Evolutionary conservation across 306 rosid species (phyloP).

Genomic region (Cicer cuneatum): DNA sequence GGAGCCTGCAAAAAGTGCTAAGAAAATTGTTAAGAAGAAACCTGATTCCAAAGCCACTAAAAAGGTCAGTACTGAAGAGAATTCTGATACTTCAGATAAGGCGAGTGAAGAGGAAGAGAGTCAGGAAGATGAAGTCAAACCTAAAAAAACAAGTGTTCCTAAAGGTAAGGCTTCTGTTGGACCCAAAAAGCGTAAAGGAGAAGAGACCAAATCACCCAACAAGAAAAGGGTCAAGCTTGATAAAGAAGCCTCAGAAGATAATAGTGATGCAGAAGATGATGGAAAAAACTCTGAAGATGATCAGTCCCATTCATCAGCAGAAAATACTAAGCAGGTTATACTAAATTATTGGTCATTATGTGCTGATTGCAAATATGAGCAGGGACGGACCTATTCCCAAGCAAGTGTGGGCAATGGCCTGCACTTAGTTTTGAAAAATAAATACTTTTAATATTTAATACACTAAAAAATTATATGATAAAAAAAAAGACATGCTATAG

Average conservation of each 20-base stretch:
- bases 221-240: constrained; percentile 68
- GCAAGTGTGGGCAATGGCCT: no score
- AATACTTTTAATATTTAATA: no score
- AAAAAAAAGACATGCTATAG: no score
- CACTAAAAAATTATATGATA: no score
- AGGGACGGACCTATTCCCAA: no score
- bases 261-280: constrained; percentile 60
- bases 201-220: constrained; percentile 56
- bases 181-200: constrained; percentile 69
- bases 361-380: constrained; percentile 6
- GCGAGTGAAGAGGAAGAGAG: constrained; percentile 60
- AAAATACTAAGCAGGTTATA: constrained; percentile 72
- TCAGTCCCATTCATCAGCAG: constrained; percentile 67
- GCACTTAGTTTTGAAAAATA: no score
- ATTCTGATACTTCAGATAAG: constrained; percentile 59
- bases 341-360: constrained; percentile 22
- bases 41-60: constrained; percentile 61
- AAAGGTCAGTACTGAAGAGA: constrained; percentile 59
- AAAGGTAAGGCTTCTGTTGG: constrained; percentile 65
- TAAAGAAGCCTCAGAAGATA: constrained; percentile 53
- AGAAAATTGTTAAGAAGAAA: constrained; percentile 60
- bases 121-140: constrained; percentile 60
- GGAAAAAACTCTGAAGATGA: constrained; percentile 79
- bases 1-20: constrained; percentile 52
- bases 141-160: constrained; percentile 55